Evolutionary conservation across 2,329 filamentous ascomycete species (phyloP).

Genomic region (Clarireedia paspali): DNA sequence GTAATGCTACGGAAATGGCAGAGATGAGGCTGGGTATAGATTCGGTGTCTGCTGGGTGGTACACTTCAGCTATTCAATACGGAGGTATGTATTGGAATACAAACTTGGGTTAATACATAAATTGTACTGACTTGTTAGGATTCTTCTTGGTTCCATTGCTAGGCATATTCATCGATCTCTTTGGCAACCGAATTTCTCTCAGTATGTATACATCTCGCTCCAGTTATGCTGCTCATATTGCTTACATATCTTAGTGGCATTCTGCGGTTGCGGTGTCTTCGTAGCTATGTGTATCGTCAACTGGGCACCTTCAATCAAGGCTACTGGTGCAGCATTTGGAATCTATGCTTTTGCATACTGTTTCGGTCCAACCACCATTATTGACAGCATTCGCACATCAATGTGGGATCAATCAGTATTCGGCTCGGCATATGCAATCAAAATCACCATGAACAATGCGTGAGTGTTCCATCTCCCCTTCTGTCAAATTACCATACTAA

Average conservation of each 20-base stretch:
- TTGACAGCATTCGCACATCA: conserved; percentile 51
- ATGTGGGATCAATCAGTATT: conserved; percentile 55
- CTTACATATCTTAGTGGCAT: conserved; percentile 22
- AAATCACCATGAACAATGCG: conserved; percentile 54
- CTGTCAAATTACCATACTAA: neutral
- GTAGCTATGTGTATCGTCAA: conserved; percentile 46
- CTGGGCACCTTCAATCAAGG: conserved; percentile 40
- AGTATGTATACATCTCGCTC: conserved; percentile 24
- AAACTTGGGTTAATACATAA: neutral
- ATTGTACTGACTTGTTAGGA: conserved; percentile 20
- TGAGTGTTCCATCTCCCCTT: conserved; percentile 9
- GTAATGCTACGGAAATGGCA: conserved; percentile 54
- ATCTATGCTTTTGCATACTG: conserved; percentile 49
- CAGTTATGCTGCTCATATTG: neutral
- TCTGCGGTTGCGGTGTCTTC: conserved; percentile 44
- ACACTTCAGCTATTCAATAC: conserved; percentile 49
- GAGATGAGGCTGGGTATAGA: conserved; percentile 50
- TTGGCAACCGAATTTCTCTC: conserved; percentile 44
- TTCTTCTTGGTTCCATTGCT: conserved; percentile 52
- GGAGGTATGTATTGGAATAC: conserved; percentile 27
- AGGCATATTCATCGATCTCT: conserved; percentile 37
- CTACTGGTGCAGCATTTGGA: conserved; percentile 52
- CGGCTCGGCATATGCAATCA: conserved; percentile 51
- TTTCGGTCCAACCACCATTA: conserved; percentile 50
- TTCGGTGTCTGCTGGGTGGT: conserved; percentile 51